Conservation (phyloP, 148 eudicot species). For the Tetragonia tetragonoides region DNA sequence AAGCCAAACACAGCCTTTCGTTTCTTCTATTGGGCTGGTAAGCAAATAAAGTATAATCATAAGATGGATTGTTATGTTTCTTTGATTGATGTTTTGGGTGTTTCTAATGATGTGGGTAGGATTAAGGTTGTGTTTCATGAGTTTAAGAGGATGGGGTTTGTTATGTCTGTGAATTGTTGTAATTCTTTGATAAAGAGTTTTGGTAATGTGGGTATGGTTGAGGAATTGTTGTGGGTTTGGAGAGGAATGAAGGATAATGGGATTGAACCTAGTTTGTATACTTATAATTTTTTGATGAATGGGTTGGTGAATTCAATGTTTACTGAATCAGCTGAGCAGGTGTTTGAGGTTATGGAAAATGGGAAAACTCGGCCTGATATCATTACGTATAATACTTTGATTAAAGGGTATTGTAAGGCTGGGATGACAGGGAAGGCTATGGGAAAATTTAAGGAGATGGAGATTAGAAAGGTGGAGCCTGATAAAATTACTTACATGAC, state of each 20-base stretch:
- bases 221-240: slow-evolving; percentile 96
- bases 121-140: slow-evolving; percentile 50
- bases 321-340: slow-evolving; percentile 80
- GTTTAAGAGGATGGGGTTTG: slow-evolving; percentile 48
- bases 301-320: slow-evolving; percentile 56
- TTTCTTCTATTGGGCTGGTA: slow-evolving; percentile 84
- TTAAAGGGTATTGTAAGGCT: slow-evolving; percentile 82
- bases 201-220: slow-evolving; percentile 86
- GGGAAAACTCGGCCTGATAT: slow-evolving; percentile 76
- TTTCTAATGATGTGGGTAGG: slow-evolving; percentile 48
- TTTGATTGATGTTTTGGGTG: slow-evolving; percentile 58
- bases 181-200: slow-evolving; percentile 84
- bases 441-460: slow-evolving; percentile 73
- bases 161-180: slow-evolving; percentile 45
- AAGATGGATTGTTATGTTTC: slow-evolving; percentile 66
- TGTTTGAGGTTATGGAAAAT: slow-evolving; percentile 76
- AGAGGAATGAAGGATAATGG: slow-evolving; percentile 69
- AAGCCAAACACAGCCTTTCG: slow-evolving; percentile 52
- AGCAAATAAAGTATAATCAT: slow-evolving; percentile 67
- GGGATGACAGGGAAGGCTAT: slow-evolving; percentile 75
- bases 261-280: slow-evolving; percentile 77
- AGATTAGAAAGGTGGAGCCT: slow-evolving; percentile 53
- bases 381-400: slow-evolving; percentile 85
- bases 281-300: slow-evolving; percentile 79
- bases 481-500: slow-evolving; percentile 87